Evolutionary conservation across 2,329 filamentous ascomycete genomes (phyloP).

Genomic region (Colletotrichum sp.): DNA sequence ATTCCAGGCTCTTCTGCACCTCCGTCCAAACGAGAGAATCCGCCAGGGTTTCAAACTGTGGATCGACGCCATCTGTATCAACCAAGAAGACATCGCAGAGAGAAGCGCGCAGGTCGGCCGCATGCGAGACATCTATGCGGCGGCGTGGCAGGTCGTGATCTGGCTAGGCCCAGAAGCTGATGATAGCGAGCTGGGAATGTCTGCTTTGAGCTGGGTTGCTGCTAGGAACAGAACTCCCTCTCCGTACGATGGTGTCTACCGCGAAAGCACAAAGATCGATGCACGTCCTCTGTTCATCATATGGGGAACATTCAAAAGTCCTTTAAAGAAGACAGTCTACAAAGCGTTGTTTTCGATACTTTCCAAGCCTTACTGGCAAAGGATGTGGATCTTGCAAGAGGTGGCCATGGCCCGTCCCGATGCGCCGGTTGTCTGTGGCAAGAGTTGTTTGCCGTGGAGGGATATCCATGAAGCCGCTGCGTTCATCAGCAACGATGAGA

Average conservation of each 20-base stretch:
- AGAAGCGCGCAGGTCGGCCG: background rate
- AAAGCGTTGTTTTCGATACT: background rate
- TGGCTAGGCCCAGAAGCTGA: background rate
- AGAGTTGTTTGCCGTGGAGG: background rate
- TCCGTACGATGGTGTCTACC: background rate
- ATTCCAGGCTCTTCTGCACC: background rate
- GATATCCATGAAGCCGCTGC: background rate
- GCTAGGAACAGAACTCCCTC: background rate
- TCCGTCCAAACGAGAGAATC: background rate
- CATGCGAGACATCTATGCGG: background rate
- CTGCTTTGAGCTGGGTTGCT: background rate
- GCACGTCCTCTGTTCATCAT: background rate
- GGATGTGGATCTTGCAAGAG: background rate
- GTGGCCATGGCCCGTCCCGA: background rate
- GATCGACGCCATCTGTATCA: background rate
- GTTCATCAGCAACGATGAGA: background rate
- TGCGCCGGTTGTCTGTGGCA: background rate
- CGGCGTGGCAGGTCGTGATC: background rate
- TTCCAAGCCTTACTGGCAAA: background rate
- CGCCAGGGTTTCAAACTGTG: background rate
- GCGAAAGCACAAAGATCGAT: background rate
- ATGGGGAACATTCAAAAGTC: background rate
- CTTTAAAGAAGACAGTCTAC: background rate
- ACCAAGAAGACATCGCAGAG: background rate
- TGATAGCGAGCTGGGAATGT: background rate